A percentile compares a stretch with the other conserved stretches of the same genome.
These are phyloP conservation scores for Russula dissimulans DNA, from an alignment of 768 basidiomycete species.

Conservation along the genomic window DNA sequence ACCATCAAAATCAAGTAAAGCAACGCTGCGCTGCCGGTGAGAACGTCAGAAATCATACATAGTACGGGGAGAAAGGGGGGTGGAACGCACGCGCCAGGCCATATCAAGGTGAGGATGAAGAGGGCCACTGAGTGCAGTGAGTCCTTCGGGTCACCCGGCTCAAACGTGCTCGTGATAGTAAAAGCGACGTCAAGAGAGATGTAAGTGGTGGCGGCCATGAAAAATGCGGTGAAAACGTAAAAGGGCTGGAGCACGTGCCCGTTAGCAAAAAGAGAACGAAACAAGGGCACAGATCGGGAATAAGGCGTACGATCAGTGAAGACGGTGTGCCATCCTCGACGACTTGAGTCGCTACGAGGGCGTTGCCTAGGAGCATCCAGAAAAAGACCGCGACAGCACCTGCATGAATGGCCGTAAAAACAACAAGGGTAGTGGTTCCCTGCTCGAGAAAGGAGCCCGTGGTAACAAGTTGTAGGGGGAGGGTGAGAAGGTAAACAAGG, in stretches of 20 bases:
- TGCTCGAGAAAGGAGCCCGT: slow-evolving; percentile 74
- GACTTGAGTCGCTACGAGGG: slow-evolving; percentile 74
- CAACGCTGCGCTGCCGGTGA: slow-evolving; percentile 43
- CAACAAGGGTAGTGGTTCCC: slow-evolving; percentile 60
- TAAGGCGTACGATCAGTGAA: slow-evolving; percentile 48
- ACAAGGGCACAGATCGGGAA: neutral
- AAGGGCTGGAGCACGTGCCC: slow-evolving; percentile 43
- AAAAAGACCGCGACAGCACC: slow-evolving; percentile 70
- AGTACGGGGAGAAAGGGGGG: neutral
- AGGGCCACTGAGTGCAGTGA: slow-evolving; percentile 59
- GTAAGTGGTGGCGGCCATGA: slow-evolving; percentile 70
- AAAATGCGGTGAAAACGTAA: slow-evolving; percentile 40
- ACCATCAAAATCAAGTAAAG: slow-evolving; percentile 69
- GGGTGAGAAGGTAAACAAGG: slow-evolving; percentile 54
- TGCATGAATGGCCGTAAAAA: slow-evolving; percentile 70
- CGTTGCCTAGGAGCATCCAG: slow-evolving; percentile 71
- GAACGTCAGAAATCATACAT: neutral
- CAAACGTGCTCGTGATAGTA: slow-evolving; percentile 51
- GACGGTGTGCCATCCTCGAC: slow-evolving; percentile 85
- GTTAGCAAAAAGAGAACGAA: neutral
- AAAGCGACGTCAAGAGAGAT: slow-evolving; percentile 78
- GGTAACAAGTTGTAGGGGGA: slow-evolving; percentile 73
- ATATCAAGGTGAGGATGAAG: slow-evolving; percentile 72
- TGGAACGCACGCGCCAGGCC: slow-evolving; percentile 61
- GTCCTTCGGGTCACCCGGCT: slow-evolving; percentile 47